Evolutionary conservation across 345 rosid species (phyloP).

Genomic region (Linum lewisii): DNA sequence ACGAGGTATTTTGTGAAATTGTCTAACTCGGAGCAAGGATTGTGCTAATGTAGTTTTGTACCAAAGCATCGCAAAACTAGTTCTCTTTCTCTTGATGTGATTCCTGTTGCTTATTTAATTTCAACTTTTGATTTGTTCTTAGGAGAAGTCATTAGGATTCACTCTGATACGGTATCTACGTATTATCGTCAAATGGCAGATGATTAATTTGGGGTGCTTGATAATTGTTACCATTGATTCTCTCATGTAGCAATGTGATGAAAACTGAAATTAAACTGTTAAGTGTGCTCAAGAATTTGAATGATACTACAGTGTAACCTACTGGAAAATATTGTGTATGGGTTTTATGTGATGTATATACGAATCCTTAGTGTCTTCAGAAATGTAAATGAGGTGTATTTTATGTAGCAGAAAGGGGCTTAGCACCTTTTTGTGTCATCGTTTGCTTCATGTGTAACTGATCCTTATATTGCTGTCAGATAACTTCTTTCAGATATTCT

Average conservation of each 20-base stretch:
- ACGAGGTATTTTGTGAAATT: constrained; percentile 46
- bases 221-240: too few species aligned
- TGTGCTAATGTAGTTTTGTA: background rate
- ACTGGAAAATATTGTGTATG: too few species aligned
- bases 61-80: background rate
- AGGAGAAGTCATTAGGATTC: background rate
- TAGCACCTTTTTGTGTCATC: too few species aligned
- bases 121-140: background rate
- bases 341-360: too few species aligned
- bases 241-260: too few species aligned
- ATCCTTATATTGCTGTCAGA: constrained; percentile 1
- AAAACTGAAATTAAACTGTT: too few species aligned
- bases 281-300: too few species aligned
- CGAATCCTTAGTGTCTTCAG: too few species aligned
- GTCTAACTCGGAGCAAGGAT: background rate
- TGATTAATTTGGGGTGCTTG: too few species aligned
- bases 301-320: too few species aligned
- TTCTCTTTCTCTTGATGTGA: background rate
- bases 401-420: too few species aligned
- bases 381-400: too few species aligned
- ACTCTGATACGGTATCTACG: background rate
- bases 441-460: background rate
- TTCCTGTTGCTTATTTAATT: background rate
- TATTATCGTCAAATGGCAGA: background rate
- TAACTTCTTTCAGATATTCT: background rate